Evolutionary conservation across 2,329 filamentous ascomycete genomes (phyloP), one percentile per base, ranked within the genome.

Genomic region (Bipolaris oryzae): DNA sequence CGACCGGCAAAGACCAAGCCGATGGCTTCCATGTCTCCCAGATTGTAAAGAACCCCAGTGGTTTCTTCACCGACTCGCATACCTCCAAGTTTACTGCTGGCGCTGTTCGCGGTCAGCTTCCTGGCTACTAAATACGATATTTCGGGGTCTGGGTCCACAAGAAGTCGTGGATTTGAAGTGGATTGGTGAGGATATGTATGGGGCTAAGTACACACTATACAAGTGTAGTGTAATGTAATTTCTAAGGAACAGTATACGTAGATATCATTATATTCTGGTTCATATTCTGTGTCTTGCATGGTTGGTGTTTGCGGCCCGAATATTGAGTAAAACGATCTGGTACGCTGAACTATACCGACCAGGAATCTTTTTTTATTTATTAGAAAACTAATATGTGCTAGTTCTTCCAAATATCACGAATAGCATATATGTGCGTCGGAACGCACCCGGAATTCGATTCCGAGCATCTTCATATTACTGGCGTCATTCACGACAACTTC

Each of bases 21-120:
- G 73, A 64, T 16, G 80, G 79, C 3, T 85, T 85, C 72, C 76
- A 75, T 18, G 78, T 86, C 38, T 65, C 66, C 37, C 72, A 82
- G 74, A 84, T 85, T 47, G 81, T 85, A 70, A 71, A 72, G 33
- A 79, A 84, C 64, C 82, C 83, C 0, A 58, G 62, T 5, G 75
- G 64, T 11, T 85, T 85, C 77, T 84, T 84, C 66, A 77, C 81
- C 35, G 84, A 85, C 63, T 75, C 80, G 1, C 83, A 85, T 72
- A 82, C 82, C 5, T 77, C 70, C 60, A 67, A 77, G 23, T 82
- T 79, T 33, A 71, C 81, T 7, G 77, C 81, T 28, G 83, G 84
- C 56, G 84, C 82, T 48, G 78, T 83, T 33, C 76, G 84, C 53
- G 84, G 82, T 7, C 83, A 85, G 60, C 57, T 68, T 44, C 33